A percentile compares a stretch with the other conserved stretches of the same genome.
Evolutionary conservation across 164 flowering plant species (phyloP).

Genomic region (Piper betle): DNA sequence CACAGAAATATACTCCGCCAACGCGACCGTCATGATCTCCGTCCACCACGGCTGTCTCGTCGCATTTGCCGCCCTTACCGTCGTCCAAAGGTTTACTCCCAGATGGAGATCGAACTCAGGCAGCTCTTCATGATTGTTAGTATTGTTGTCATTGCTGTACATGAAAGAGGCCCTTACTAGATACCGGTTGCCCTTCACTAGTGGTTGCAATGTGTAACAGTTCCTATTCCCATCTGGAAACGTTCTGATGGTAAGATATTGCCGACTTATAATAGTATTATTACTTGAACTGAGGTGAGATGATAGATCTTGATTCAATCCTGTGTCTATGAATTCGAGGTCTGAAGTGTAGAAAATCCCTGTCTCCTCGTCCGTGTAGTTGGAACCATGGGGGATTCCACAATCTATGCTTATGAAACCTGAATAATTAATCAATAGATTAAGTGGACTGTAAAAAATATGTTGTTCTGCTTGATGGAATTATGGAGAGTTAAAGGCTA

Average conservation of each 20-base stretch:
- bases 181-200: constrained; percentile 8
- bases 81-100: constrained; percentile 24
- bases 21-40: constrained; percentile 21
- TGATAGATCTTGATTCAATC: neutral
- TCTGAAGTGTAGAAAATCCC: constrained; percentile 2
- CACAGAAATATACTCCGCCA: constrained; percentile 9
- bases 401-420: constrained; percentile 8
- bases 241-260: neutral
- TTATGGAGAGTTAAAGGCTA: too few species aligned
- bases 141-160: constrained; percentile 50
- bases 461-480: too few species aligned
- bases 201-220: constrained; percentile 1
- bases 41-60: neutral
- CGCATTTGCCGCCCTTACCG: constrained; percentile 5
- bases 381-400: constrained; percentile 1
- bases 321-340: constrained; percentile 2
- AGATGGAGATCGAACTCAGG: constrained; percentile 33
- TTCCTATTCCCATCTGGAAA: constrained; percentile 1
- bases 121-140: neutral
- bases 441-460: too few species aligned
- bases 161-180: constrained; percentile 33
- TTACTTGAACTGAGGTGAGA: neutral
- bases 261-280: neutral
- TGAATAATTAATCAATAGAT: too few species aligned
- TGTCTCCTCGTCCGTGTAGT: constrained; percentile 3